These are phyloP conservation scores for Candida sonorensis DNA, from an alignment of 805 yeast species.

Conservation along the genomic window DNA sequence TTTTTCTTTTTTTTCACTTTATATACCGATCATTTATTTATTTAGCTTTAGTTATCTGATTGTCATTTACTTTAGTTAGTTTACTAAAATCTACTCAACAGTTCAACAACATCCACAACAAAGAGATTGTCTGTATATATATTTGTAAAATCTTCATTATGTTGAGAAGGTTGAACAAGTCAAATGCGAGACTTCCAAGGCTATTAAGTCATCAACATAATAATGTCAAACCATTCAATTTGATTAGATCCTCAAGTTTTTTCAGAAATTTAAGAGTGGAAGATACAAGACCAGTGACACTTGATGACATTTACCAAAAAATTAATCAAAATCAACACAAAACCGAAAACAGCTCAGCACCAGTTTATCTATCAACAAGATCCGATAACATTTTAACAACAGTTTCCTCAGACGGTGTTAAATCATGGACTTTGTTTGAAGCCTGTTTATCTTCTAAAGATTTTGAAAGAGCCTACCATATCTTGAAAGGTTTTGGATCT, in stretches of 20 bases:
- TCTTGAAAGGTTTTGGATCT: slow-evolving; percentile 31
- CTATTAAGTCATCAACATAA: too few species aligned
- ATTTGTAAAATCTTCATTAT: too few species aligned
- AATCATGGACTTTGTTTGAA: slow-evolving; percentile 64
- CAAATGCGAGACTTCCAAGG: too few species aligned
- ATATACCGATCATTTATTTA: too few species aligned
- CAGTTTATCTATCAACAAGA: slow-evolving; percentile 11
- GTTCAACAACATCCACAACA: too few species aligned
- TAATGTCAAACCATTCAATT: too few species aligned
- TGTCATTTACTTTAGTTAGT: too few species aligned
- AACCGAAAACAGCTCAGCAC: slow-evolving; percentile 1
- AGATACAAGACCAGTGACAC: slow-evolving; percentile 5
- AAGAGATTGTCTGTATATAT: too few species aligned
- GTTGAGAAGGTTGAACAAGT: too few species aligned
- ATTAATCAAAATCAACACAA: slow-evolving; percentile 2
- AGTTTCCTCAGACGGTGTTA: slow-evolving; percentile 16
- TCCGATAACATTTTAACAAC: slow-evolving; percentile 24
- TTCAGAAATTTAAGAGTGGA: slow-evolving; percentile 3
- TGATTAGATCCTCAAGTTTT: slow-evolving; percentile 8
- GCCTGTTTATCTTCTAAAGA: slow-evolving; percentile 66
- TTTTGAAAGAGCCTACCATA: slow-evolving; percentile 61
- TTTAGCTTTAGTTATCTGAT: too few species aligned
- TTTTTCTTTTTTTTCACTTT: too few species aligned
- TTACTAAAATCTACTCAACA: too few species aligned
- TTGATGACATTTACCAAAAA: slow-evolving; percentile 10